Evolutionary conservation across 768 basidiomycete species (phyloP).

Genomic region (Boletellus emodensis): DNA sequence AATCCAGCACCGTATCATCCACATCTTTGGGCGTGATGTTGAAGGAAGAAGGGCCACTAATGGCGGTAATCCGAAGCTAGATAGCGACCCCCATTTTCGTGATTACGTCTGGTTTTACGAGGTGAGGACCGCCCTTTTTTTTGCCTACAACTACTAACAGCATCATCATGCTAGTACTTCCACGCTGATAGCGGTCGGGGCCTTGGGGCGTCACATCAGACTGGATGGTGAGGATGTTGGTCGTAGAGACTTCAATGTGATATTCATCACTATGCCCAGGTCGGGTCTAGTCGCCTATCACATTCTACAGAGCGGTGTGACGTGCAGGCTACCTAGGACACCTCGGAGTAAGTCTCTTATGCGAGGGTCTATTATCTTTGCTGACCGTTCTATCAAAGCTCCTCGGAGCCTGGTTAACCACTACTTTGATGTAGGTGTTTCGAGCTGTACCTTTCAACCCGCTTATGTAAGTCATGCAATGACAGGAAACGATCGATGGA

Average conservation of each 20-base stretch:
- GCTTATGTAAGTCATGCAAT: conserved; percentile 3
- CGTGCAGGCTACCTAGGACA: conserved; percentile 88
- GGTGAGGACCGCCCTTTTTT: conserved; percentile 38
- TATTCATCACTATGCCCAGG: conserved; percentile 35
- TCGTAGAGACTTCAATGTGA: background rate
- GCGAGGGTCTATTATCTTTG: background rate
- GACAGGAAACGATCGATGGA: conserved; percentile 69
- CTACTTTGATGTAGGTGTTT: conserved; percentile 82
- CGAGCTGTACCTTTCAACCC: background rate
- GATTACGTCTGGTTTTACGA: conserved; percentile 98
- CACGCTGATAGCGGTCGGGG: conserved; percentile 91
- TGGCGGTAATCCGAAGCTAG: conserved; percentile 81
- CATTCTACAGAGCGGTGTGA: conserved; percentile 86
- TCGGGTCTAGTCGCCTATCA: conserved; percentile 88
- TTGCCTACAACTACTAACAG: background rate
- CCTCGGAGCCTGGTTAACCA: conserved; percentile 83
- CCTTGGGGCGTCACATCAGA: conserved; percentile 96
- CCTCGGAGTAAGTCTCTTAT: conserved; percentile 69
- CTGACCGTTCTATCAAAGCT: conserved; percentile 42
- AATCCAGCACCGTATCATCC: conserved; percentile 98
- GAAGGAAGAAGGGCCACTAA: conserved; percentile 88
- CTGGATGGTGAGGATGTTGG: conserved; percentile 70
- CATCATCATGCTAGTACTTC: conserved; percentile 64
- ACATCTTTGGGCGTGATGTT: conserved; percentile 92
- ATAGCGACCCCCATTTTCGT: conserved; percentile 91